A percentile compares a stretch with the other conserved stretches of the same genome.
Evolutionary conservation across 768 basidiomycete genomes (phyloP).

Genomic region (Termitomyces sp.): DNA sequence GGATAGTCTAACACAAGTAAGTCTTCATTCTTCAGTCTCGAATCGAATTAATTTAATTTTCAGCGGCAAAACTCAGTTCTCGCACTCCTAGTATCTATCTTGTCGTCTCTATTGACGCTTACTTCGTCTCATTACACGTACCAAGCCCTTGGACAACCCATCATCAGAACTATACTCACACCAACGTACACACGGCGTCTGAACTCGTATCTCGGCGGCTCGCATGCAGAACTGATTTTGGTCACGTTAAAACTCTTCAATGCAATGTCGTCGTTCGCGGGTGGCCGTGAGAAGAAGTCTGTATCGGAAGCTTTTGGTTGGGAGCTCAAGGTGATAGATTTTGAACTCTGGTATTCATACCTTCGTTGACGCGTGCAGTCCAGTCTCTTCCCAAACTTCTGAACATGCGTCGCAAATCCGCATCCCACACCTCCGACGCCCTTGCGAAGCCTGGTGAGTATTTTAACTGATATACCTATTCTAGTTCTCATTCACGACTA

Average conservation of each 20-base stretch:
- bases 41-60: conserved; percentile 9
- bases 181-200: conserved; percentile 54
- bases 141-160: conserved; percentile 59
- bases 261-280: conserved; percentile 58
- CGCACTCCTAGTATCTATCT: conserved; percentile 45
- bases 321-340: conserved; percentile 63
- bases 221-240: conserved; percentile 65
- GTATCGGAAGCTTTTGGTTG: conserved; percentile 73
- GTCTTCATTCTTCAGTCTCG: conserved; percentile 19
- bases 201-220: conserved; percentile 60
- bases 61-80: conserved; percentile 45
- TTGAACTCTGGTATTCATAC: background rate
- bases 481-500: conserved; percentile 24
- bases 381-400: conserved; percentile 68
- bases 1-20: conserved; percentile 52
- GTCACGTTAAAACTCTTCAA: conserved; percentile 65
- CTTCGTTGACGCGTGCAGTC: conserved; percentile 1
- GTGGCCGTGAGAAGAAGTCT: conserved; percentile 61
- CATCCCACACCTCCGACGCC: conserved; percentile 33
- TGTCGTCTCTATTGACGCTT: conserved; percentile 61
- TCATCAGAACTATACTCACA: conserved; percentile 60
- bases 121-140: conserved; percentile 68
- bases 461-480: background rate
- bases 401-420: conserved; percentile 63
- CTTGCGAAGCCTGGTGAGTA: conserved; percentile 57